Evolutionary conservation across 73 alveolate species (phyloP).

Genomic region (Chromera velia): DNA sequence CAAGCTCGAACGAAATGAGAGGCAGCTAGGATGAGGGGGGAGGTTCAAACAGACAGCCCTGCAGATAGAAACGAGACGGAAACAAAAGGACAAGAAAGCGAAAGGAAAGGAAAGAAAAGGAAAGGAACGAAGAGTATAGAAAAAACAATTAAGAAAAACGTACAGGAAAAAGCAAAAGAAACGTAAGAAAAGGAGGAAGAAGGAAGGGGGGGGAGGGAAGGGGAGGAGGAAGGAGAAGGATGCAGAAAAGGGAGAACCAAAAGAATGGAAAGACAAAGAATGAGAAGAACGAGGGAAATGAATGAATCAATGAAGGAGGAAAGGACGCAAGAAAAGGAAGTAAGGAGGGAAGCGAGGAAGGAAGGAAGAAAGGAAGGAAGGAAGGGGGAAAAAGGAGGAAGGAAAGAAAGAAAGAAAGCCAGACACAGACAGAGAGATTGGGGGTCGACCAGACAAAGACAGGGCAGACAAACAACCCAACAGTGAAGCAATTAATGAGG

Average conservation of each 20-base stretch:
- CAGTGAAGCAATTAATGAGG: not conserved
- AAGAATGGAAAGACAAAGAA: not conserved
- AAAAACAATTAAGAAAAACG: not conserved
- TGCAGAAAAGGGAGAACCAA: not conserved
- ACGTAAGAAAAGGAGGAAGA: not conserved
- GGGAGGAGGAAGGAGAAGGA: not conserved
- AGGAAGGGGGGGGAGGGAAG: not conserved
- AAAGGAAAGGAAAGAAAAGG: not conserved
- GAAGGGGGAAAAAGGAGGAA: not conserved
- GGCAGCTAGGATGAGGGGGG: too few relatives aligned
- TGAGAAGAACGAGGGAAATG: not conserved
- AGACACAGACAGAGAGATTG: not conserved
- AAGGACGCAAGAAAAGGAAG: not conserved
- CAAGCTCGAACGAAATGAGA: too few relatives aligned
- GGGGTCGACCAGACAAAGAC: not conserved
- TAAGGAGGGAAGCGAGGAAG: not conserved
- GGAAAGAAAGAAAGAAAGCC: not conserved
- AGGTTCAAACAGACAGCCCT: too few relatives aligned
- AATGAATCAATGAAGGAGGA: not conserved
- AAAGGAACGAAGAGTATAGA: not conserved
- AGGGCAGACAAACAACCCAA: not conserved
- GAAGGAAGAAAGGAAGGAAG: not conserved
- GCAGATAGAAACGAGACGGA: too few relatives aligned
- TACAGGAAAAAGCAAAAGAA: slow-evolving; percentile 1
- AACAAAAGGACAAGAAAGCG: too few relatives aligned